These are phyloP conservation scores for Coniferiporia sulphurascens DNA, from an alignment of 1,284 basidiomycete genomes.

Conservation along the genomic window DNA sequence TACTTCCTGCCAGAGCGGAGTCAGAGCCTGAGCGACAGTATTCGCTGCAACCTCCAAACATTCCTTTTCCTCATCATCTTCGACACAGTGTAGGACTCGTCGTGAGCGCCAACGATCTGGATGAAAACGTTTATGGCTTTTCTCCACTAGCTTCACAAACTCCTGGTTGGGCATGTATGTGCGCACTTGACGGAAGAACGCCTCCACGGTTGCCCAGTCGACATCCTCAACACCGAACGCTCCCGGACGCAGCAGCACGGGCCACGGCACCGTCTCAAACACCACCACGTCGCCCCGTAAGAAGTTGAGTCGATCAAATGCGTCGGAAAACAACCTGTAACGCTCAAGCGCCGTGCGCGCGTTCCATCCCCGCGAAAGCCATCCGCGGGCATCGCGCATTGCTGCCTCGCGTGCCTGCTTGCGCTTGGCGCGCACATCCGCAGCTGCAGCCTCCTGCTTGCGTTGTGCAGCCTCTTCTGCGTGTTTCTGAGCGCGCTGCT, in stretches of 20 bases:
- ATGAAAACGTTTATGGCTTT: constrained; percentile 64
- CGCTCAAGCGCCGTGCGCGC: constrained; percentile 57
- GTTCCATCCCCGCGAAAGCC: constrained; percentile 39
- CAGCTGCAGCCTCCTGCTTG: constrained; percentile 27
- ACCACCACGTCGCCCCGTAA: constrained; percentile 42
- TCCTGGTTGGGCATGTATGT: constrained; percentile 34
- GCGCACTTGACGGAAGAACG: constrained; percentile 52
- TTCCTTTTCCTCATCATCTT: constrained; percentile 46
- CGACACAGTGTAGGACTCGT: constrained; percentile 45
- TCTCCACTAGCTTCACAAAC: constrained; percentile 58
- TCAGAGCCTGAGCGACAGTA: constrained; percentile 56
- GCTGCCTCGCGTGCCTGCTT: constrained; percentile 35
- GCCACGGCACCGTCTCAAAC: constrained; percentile 67
- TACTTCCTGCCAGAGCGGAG: constrained; percentile 50
- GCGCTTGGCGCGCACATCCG: constrained; percentile 28
- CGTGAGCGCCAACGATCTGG: constrained; percentile 62
- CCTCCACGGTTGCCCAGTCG: constrained; percentile 62
- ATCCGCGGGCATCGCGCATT: constrained; percentile 43
- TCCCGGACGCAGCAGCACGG: constrained; percentile 49
- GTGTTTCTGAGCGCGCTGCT: constrained; percentile 26
- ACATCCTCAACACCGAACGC: constrained; percentile 55
- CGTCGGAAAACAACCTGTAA: constrained; percentile 51
- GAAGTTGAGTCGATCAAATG: constrained; percentile 60
- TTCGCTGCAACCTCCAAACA: constrained; percentile 57
- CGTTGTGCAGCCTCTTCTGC: constrained; percentile 31